Percentiles rank a stretch among this genome's conserved stretches.
These are phyloP conservation scores for Colletotrichum destructivum DNA, from an alignment of 2,329 filamentous ascomycete species.

Conservation along the genomic window DNA sequence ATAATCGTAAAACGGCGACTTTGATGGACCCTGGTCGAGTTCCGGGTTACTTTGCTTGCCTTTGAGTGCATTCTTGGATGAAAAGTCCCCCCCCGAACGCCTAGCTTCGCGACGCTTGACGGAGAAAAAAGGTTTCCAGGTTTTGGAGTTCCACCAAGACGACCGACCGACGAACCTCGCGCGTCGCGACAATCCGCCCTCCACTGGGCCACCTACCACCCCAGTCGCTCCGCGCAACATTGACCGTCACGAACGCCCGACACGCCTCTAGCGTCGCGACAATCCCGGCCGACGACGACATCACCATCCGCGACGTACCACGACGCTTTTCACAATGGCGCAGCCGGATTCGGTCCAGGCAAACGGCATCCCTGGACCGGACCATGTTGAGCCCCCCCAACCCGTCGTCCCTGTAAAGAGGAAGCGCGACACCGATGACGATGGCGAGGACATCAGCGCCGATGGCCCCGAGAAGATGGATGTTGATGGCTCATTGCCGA, in stretches of 20 bases:
- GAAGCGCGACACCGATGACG: conserved; percentile 70
- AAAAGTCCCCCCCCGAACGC: conserved; percentile 52
- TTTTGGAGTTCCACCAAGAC: conserved; percentile 58
- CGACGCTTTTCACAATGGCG: conserved; percentile 54
- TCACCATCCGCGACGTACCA: conserved; percentile 20
- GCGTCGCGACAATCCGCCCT: conserved; percentile 44
- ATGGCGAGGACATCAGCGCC: conserved; percentile 54
- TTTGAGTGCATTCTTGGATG: conserved; percentile 43
- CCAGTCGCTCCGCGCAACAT: conserved; percentile 42
- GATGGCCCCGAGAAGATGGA: conserved; percentile 46
- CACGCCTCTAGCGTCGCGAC: conserved; percentile 28
- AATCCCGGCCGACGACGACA: conserved; percentile 11
- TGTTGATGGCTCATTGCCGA: conserved; percentile 47
- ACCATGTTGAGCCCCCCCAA: conserved; percentile 50
- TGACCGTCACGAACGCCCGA: conserved; percentile 18
- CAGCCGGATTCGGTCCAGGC: conserved; percentile 56
- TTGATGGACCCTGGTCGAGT: conserved; percentile 41
- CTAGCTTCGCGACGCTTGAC: conserved; percentile 53
- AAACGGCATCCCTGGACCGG: conserved; percentile 60
- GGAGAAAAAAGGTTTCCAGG: conserved; percentile 47
- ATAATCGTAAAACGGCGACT: conserved; percentile 34
- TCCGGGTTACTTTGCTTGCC: conserved; percentile 34
- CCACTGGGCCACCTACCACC: conserved; percentile 41
- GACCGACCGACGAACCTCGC: conserved; percentile 43
- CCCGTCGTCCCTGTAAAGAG: conserved; percentile 64